Percentiles rank a stretch among this genome's conserved stretches.
phyloP scores from a whole-genome alignment of 768 basidiomycete species.

The Chiua virens region DNA sequence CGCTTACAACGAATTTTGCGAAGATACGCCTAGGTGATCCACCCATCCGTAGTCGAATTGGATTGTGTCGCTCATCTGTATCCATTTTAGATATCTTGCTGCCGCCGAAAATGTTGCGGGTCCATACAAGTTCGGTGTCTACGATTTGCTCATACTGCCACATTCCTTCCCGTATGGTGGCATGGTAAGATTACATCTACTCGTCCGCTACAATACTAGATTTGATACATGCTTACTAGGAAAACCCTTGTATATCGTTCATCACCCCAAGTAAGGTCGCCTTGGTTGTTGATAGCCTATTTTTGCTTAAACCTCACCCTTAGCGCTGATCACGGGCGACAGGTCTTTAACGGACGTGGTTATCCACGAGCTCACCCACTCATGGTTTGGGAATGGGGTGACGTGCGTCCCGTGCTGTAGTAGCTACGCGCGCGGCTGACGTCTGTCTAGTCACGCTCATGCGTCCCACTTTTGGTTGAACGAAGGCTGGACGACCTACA shows the following conservation, averaged over 20 bases:
- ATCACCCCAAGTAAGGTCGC: constrained; percentile 72
- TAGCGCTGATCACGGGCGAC: constrained; percentile 85
- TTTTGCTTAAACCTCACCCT: neutral
- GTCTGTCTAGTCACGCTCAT: constrained; percentile 52
- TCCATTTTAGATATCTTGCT: constrained; percentile 59
- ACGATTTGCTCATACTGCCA: constrained; percentile 86
- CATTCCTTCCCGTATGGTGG: constrained; percentile 94
- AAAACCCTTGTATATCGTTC: constrained; percentile 88
- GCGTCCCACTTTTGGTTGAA: constrained; percentile 88
- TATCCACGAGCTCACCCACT: constrained; percentile 84
- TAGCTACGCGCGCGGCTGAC: neutral
- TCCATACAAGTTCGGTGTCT: constrained; percentile 82
- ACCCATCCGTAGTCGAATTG: too few relatives aligned
- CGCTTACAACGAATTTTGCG: constrained; percentile 84
- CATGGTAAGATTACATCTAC: constrained; percentile 49
- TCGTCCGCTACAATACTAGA: neutral
- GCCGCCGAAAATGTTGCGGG: constrained; percentile 70
- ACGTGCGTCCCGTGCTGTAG: constrained; percentile 48
- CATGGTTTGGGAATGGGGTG: constrained; percentile 92
- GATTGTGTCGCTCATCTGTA: neutral
- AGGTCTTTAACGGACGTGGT: constrained; percentile 85
- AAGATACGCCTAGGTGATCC: constrained; percentile 72
- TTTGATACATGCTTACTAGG: constrained; percentile 41
- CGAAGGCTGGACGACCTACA: constrained; percentile 94
- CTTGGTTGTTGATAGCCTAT: too few relatives aligned